Percentiles rank a stretch among this genome's conserved stretches.
Evolutionary conservation across 1,139 yeast species (phyloP).

Genomic region (Candida sp.): DNA sequence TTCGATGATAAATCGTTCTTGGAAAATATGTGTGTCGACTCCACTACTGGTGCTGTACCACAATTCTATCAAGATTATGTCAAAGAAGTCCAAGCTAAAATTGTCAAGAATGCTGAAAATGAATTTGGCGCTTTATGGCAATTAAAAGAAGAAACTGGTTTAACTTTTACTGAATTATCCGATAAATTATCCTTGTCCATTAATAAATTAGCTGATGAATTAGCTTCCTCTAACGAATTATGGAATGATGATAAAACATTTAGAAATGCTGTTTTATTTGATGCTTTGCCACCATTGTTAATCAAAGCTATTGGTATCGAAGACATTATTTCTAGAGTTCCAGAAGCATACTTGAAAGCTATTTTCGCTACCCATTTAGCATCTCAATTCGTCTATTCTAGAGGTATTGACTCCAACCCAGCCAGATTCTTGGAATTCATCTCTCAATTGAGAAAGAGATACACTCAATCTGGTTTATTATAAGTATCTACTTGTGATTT

Average conservation of each 20-base stretch:
- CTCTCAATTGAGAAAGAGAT: slow-evolving; percentile 42
- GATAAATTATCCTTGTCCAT: slow-evolving; percentile 85
- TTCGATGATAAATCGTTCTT: slow-evolving; percentile 83
- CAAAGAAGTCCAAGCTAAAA: slow-evolving; percentile 71
- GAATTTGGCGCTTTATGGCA: slow-evolving; percentile 91
- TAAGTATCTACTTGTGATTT: not conserved
- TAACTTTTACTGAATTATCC: slow-evolving; percentile 73
- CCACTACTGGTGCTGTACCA: slow-evolving; percentile 53
- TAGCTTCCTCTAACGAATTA: slow-evolving; percentile 75
- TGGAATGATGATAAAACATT: slow-evolving; percentile 81
- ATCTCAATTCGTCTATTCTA: slow-evolving; percentile 82
- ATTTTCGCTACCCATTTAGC: slow-evolving; percentile 90
- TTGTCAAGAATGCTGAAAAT: slow-evolving; percentile 72
- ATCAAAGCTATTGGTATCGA: slow-evolving; percentile 75
- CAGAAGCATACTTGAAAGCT: slow-evolving; percentile 83
- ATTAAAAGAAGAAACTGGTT: slow-evolving; percentile 63
- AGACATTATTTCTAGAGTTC: slow-evolving; percentile 70
- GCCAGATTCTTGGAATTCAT: slow-evolving; percentile 80
- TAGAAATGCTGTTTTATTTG: slow-evolving; percentile 72
- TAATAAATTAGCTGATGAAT: slow-evolving; percentile 86
- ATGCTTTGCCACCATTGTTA: slow-evolving; percentile 77
- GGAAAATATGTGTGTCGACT: slow-evolving; percentile 68
- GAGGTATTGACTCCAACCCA: slow-evolving; percentile 81
- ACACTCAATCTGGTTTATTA: slow-evolving; percentile 26
- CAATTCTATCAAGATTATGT: slow-evolving; percentile 81